phyloP scores from a whole-genome alignment of 169 alveolate species.

The Babesia sp. region DNA sequence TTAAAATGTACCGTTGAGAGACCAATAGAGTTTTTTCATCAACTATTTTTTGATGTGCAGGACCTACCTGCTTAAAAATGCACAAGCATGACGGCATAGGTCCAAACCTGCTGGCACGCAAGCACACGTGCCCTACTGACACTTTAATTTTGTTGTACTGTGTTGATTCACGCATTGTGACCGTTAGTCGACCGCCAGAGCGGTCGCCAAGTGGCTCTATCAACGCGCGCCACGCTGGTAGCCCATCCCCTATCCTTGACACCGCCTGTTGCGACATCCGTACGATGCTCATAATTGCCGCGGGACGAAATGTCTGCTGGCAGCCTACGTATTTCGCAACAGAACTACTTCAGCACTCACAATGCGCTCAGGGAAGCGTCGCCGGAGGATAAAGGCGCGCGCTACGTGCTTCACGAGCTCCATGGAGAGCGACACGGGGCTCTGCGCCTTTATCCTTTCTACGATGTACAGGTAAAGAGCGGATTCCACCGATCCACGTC shows the following conservation, averaged over 20 bases:
- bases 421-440: conserved; percentile 81
- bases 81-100: not conserved
- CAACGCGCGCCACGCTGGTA: not conserved
- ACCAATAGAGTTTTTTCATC: too few species aligned
- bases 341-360: conserved; percentile 84
- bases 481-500: not conserved
- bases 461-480: conserved; percentile 79
- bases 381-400: conserved; percentile 76
- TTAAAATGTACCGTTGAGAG: too few species aligned
- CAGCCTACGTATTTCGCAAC: conserved; percentile 79
- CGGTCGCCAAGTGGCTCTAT: not conserved
- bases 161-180: not conserved
- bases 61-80: not conserved
- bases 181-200: not conserved
- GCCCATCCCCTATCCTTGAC: not conserved
- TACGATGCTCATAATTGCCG: not conserved
- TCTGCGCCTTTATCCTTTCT: conserved; percentile 83
- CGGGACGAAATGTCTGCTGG: conserved; percentile 65
- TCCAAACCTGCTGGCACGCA: not conserved
- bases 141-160: not conserved
- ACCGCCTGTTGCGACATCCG: not conserved
- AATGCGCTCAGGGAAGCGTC: conserved; percentile 78
- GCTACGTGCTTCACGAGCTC: conserved; percentile 78
- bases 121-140: not conserved
- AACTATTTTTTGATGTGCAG: not conserved